Evolutionary conservation across 257 asterid genomes (phyloP).

Genomic region (Ehretia macrophylla): DNA sequence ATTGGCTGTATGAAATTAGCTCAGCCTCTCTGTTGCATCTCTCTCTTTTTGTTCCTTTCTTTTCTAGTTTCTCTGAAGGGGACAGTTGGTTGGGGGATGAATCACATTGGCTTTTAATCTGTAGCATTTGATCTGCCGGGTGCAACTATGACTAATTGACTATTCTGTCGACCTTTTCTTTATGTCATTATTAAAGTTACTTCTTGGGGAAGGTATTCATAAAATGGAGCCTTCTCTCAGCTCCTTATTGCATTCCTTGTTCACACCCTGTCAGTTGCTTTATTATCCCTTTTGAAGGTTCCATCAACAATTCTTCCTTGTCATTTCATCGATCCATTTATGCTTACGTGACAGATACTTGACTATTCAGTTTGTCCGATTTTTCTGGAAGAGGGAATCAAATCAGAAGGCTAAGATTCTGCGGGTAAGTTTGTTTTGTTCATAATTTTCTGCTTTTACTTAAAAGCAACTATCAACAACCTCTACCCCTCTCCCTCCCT

Average conservation of each 20-base stretch:
- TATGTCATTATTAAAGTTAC: not conserved
- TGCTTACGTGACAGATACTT: slow-evolving; percentile 57
- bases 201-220: too few relatives aligned
- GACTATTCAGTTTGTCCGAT: slow-evolving; percentile 92
- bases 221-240: slow-evolving; percentile 4
- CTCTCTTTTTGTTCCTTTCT: too few relatives aligned
- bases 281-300: slow-evolving; percentile 10
- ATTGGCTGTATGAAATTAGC: not conserved
- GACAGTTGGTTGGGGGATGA: too few relatives aligned
- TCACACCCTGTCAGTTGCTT: slow-evolving; percentile 1
- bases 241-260: slow-evolving; percentile 1
- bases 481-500: too few relatives aligned
- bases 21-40: too few relatives aligned
- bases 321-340: not conserved
- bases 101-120: too few relatives aligned
- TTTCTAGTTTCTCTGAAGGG: too few relatives aligned
- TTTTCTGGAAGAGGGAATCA: slow-evolving; percentile 99
- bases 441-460: slow-evolving; percentile 4
- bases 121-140: too few relatives aligned
- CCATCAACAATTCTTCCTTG: not conserved
- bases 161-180: not conserved
- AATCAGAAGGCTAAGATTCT: slow-evolving; percentile 97
- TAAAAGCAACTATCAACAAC: not conserved
- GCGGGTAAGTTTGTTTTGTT: slow-evolving; percentile 54
- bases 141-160: not conserved